Conservation (phyloP, 2,329 filamentous ascomycete genomes). For the Ophiosphaerella korrae region DNA sequence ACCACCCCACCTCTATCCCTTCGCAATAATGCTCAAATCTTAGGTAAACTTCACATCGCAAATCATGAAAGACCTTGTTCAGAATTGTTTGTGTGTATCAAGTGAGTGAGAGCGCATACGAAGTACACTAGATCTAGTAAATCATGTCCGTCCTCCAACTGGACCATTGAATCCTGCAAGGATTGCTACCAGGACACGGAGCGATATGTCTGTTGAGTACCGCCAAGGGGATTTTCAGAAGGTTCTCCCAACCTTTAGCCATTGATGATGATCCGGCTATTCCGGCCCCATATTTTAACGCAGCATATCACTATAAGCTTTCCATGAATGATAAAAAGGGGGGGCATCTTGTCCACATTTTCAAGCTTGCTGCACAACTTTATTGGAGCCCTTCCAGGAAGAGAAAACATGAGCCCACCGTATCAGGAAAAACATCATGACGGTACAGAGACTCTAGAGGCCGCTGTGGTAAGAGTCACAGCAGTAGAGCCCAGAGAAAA, state of each 20-base stretch:
- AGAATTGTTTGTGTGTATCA: too few species aligned
- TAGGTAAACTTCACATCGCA: too few species aligned
- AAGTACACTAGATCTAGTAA: neutral
- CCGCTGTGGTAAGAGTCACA: neutral
- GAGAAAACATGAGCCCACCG: neutral
- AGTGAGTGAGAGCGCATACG: too few species aligned
- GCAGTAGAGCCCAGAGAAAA: neutral
- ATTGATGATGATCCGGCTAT: neutral
- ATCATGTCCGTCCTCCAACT: neutral
- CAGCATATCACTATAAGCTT: too few species aligned
- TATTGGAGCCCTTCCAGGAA: neutral
- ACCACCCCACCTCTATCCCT: conserved; percentile 1
- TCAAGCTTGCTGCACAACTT: too few species aligned
- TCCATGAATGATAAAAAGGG: too few species aligned
- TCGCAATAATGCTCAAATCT: neutral
- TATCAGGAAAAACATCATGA: neutral
- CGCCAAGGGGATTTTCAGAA: conserved; percentile 1
- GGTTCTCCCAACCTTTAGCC: neutral
- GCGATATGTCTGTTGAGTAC: neutral
- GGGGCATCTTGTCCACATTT: too few species aligned
- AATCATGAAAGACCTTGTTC: too few species aligned
- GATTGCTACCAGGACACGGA: neutral
- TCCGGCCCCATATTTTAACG: neutral
- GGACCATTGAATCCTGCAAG: too few species aligned
- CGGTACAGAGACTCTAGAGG: neutral